Evolutionary conservation across 2,329 filamentous ascomycete genomes (phyloP).

Genomic region (Colletotrichum salicis): DNA sequence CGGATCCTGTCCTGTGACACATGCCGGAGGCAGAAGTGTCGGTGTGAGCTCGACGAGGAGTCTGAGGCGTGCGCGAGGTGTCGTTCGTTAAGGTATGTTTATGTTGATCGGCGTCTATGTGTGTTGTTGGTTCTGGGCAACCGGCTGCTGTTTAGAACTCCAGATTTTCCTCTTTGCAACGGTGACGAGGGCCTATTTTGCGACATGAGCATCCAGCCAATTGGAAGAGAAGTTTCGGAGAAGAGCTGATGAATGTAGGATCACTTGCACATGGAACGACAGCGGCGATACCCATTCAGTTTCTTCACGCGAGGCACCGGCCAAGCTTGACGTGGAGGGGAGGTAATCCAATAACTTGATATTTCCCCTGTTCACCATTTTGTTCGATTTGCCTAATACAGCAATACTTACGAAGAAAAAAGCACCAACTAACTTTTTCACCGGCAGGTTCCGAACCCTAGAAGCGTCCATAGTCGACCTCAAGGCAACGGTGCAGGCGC

Average conservation of each 20-base stretch:
- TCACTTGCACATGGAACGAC: conserved; percentile 33
- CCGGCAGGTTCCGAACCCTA: conserved; percentile 21
- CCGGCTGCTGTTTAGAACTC: no score
- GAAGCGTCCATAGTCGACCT: conserved; percentile 28
- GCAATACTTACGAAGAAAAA: neutral
- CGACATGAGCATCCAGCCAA: neutral
- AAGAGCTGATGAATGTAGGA: conserved; percentile 5
- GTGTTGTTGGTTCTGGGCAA: neutral
- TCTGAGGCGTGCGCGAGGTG: conserved; percentile 34
- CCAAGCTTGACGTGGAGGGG: conserved; percentile 21
- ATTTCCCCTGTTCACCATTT: neutral
- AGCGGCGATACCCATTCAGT: conserved; percentile 32
- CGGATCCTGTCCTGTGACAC: conserved; percentile 35
- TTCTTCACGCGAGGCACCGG: conserved; percentile 14
- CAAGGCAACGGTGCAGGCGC: conserved; percentile 27
- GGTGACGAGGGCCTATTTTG: neutral
- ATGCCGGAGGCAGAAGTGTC: conserved; percentile 34
- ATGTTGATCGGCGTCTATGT: neutral
- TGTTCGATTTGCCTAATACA: neutral
- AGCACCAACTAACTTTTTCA: neutral
- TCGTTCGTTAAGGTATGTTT: conserved; percentile 30
- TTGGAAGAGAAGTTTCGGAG: neutral
- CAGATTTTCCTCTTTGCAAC: neutral
- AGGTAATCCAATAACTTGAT: conserved; percentile 11
- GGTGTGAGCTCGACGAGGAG: conserved; percentile 32